Evolutionary conservation across 2,329 filamentous ascomycete genomes (phyloP), one percentile per base, ranked within the genome.

Genomic region (Lasiodiplodia gonubiensis): DNA sequence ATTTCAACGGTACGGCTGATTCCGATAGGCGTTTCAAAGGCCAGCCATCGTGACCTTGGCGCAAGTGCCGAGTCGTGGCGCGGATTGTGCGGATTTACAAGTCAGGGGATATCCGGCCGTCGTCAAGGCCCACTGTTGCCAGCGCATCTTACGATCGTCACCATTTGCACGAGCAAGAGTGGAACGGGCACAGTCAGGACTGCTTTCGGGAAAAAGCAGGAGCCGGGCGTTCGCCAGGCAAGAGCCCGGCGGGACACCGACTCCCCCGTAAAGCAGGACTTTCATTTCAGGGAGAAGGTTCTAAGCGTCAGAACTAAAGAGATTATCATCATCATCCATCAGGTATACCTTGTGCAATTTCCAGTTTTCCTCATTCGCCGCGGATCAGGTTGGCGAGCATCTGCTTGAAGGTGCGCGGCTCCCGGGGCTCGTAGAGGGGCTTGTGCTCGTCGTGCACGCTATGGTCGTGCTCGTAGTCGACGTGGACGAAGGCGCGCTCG

Each of bases 401-500:
- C 46, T 78, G 71, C 57, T 74, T 77, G 68, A 79, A 77, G 1
- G 76, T 73, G 4, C 74, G 73, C 2, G 70, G 69, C 61, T 76
- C 70, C 3, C 74, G 77, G 25, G 74, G 71, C 64, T 78, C 75
- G 52, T 79, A 78, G 11, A 80, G 68, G 0, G 78, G 77, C 67
- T 80, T 80, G 67, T 80, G 78, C 69, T 80, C 78, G 48, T 80
- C 78, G 18, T 76, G 70, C 51, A 78, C 75, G 63, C 78, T 76
- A 68, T 80, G 78, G 16, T 78, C 75, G 51, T 78, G 70, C 60
- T 80, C 78, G 59, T 85, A 85, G 70, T 85, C 83, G 59, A 84
- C 76, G 72, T 85, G 83, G 2, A 85, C 83, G 71, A 84, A 85
- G 0, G 82, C 83, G 25, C 82, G 78, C 78, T 71, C 78, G 12